phyloP scores from a whole-genome alignment of 139 green algal species.

The Chlamydomonas sphaeroides region DNA sequence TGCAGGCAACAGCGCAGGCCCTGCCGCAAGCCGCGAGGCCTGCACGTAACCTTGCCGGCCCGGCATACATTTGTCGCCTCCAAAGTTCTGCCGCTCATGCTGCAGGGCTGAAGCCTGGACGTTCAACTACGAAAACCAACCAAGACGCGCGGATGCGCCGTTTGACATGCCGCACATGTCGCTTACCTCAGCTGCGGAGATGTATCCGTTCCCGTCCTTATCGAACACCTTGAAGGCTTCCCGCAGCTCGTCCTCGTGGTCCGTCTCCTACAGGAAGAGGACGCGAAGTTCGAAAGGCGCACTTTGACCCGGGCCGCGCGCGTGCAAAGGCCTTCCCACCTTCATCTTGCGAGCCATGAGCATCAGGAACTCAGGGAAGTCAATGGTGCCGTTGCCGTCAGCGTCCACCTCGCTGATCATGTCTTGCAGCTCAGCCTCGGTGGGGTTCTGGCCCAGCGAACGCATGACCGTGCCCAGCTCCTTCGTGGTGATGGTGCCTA shows the following conservation, averaged over 20 bases:
- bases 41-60: too few relatives aligned
- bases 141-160: background rate
- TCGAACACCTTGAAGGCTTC: conserved; percentile 99
- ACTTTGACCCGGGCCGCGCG: background rate
- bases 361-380: conserved; percentile 99
- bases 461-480: conserved; percentile 99
- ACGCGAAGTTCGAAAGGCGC: background rate
- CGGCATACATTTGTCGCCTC: too few relatives aligned
- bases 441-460: conserved; percentile 98
- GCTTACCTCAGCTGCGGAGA: conserved; percentile 93
- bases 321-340: conserved; percentile 56
- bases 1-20: too few relatives aligned
- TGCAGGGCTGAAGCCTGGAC: too few relatives aligned
- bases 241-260: conserved; percentile 97
- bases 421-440: conserved; percentile 98
- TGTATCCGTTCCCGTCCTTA: conserved; percentile 99
- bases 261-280: conserved; percentile 72
- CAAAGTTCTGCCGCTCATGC: too few relatives aligned
- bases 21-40: too few relatives aligned
- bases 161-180: background rate
- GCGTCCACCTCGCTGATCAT: conserved; percentile 99
- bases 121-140: background rate
- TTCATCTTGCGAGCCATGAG: conserved; percentile 99
- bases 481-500: conserved; percentile 96
- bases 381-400: conserved; percentile 99